These are phyloP conservation scores for Symbiotaphrina buchneri DNA, from an alignment of 495 filamentous ascomycete genomes.

Conservation along the genomic window DNA sequence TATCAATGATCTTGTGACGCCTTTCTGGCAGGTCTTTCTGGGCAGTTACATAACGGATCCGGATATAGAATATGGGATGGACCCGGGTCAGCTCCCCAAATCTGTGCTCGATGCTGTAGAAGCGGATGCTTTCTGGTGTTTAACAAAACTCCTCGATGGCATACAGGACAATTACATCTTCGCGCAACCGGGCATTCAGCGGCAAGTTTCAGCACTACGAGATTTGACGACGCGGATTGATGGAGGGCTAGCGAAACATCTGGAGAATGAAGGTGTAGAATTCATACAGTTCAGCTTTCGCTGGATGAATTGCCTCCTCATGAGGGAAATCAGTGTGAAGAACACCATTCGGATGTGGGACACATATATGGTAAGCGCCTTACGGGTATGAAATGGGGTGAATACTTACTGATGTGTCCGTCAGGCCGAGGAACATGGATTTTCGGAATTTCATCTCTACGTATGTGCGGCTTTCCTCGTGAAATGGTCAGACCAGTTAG, in stretches of 20 bases:
- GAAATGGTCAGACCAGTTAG: slow-evolving; percentile 86
- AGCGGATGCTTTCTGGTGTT: slow-evolving; percentile 94
- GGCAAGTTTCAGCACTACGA: slow-evolving; percentile 70
- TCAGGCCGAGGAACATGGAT: slow-evolving; percentile 92
- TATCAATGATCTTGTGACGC: slow-evolving; percentile 94
- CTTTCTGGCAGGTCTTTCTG: slow-evolving; percentile 94
- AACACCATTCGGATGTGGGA: slow-evolving; percentile 99
- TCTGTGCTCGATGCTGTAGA: slow-evolving; percentile 91
- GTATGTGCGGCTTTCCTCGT: slow-evolving; percentile 97
- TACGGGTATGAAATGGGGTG: not conserved
- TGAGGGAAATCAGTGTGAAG: slow-evolving; percentile 88
- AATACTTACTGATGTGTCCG: slow-evolving; percentile 1
- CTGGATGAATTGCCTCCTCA: slow-evolving; percentile 98
- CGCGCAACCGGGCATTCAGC: slow-evolving; percentile 86
- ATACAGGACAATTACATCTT: slow-evolving; percentile 99
- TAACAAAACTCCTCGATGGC: slow-evolving; percentile 88
- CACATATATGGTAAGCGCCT: slow-evolving; percentile 64
- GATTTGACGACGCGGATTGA: slow-evolving; percentile 87
- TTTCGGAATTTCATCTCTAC: slow-evolving; percentile 94
- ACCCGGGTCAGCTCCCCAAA: slow-evolving; percentile 79
- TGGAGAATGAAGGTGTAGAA: slow-evolving; percentile 77
- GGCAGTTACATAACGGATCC: slow-evolving; percentile 81
- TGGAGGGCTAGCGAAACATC: slow-evolving; percentile 57
- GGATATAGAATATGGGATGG: slow-evolving; percentile 87
- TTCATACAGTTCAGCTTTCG: slow-evolving; percentile 98